phyloP scores from a whole-genome alignment of 176 grass and related monocot genomes.

The Bothriochloa decipiens region DNA sequence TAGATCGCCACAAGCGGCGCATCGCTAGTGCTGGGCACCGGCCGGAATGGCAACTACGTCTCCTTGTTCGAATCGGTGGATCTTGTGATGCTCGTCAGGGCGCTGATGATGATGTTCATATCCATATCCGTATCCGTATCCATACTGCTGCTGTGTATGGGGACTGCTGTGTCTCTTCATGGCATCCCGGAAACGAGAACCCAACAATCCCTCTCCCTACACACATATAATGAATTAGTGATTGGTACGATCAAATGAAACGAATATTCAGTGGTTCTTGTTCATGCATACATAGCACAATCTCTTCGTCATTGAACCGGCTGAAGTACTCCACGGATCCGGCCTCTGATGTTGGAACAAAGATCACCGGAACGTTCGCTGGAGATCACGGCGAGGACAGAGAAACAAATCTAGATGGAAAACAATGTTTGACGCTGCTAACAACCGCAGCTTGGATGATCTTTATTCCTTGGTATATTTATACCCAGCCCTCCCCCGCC shows the following conservation, averaged over 20 bases:
- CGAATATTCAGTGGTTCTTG: too few relatives aligned
- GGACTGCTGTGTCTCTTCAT: too few relatives aligned
- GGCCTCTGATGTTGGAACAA: neutral
- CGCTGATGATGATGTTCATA: neutral
- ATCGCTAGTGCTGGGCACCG: neutral
- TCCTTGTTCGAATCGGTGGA: neutral
- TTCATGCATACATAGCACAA: too few relatives aligned
- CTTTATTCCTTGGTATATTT: too few relatives aligned
- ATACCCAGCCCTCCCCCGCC: too few relatives aligned
- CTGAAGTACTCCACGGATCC: conserved; percentile 12
- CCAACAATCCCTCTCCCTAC: neutral
- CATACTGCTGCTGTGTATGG: neutral
- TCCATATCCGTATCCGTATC: neutral
- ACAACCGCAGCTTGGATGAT: too few relatives aligned
- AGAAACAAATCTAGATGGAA: too few relatives aligned
- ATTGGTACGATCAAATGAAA: too few relatives aligned
- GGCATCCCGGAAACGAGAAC: neutral
- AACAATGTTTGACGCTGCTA: too few relatives aligned
- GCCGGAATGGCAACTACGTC: neutral
- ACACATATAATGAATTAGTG: neutral
- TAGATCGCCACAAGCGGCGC: neutral
- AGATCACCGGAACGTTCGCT: too few relatives aligned
- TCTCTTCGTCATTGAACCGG: neutral
- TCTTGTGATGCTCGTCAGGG: neutral
- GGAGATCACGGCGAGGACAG: too few relatives aligned